These are phyloP conservation scores for Elsinoe arachidis DNA, from an alignment of 2,329 filamentous ascomycete species.

Conservation along the genomic window DNA sequence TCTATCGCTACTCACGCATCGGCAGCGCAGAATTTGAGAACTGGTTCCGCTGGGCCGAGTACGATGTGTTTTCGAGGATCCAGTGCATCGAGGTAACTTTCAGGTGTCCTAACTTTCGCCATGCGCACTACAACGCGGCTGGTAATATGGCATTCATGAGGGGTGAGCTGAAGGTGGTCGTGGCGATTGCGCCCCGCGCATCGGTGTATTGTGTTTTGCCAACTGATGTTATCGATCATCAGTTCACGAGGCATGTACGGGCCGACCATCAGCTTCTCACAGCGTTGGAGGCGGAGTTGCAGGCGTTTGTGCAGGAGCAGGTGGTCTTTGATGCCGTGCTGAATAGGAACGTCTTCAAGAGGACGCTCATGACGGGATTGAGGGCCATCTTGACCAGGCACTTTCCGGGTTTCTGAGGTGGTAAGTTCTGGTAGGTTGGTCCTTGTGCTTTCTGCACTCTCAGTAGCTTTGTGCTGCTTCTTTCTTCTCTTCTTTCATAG, in stretches of 20 bases:
- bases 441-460: too few relatives aligned
- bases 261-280: not conserved
- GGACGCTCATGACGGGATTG: not conserved
- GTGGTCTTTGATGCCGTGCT: not conserved
- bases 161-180: not conserved
- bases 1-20: not conserved
- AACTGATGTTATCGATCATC: not conserved
- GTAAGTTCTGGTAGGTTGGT: not conserved
- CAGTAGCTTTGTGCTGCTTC: too few relatives aligned
- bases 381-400: not conserved
- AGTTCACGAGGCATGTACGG: not conserved
- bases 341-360: not conserved
- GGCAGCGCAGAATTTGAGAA: not conserved
- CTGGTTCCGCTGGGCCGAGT: not conserved
- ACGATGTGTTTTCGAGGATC: not conserved
- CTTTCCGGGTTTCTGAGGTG: not conserved
- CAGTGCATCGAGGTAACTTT: not conserved
- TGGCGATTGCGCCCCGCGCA: not conserved
- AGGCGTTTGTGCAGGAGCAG: not conserved
- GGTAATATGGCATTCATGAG: not conserved
- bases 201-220: not conserved
- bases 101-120: too few relatives aligned
- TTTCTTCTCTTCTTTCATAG: too few relatives aligned
- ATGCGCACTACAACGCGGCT: not conserved
- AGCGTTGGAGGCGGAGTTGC: not conserved